These are phyloP conservation scores for Claviceps digitariae DNA, from an alignment of 2,329 filamentous ascomycete genomes.

Conservation along the genomic window DNA sequence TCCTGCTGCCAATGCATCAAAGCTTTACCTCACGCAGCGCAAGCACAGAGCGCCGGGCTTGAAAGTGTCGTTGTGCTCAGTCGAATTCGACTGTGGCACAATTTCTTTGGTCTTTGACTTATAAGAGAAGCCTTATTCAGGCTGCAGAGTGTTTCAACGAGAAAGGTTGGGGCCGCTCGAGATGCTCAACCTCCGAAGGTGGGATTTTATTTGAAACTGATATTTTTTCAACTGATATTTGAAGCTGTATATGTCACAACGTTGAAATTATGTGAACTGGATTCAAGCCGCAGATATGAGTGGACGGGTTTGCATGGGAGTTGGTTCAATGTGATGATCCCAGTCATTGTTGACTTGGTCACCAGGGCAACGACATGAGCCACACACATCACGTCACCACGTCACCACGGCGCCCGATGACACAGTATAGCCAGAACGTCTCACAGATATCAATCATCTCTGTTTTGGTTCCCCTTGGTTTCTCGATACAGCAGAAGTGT, in stretches of 20 bases:
- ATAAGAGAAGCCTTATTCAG: constrained; percentile 20
- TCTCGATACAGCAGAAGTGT: not conserved
- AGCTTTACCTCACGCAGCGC: constrained; percentile 65
- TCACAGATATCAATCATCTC: not conserved
- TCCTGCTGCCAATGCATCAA: not conserved
- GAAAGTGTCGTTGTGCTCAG: constrained; percentile 33
- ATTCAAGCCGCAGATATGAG: constrained; percentile 14
- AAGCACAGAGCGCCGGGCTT: constrained; percentile 70
- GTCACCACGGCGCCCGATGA: constrained; percentile 9
- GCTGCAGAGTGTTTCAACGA: constrained; percentile 10
- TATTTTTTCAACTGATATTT: not conserved
- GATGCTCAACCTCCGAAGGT: constrained; percentile 7
- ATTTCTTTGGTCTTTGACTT: constrained; percentile 5
- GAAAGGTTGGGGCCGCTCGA: constrained; percentile 10
- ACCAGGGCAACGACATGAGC: constrained; percentile 18
- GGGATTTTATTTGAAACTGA: constrained; percentile 5
- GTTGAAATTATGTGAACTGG: constrained; percentile 10
- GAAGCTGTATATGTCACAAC: constrained; percentile 5
- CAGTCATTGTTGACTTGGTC: constrained; percentile 19
- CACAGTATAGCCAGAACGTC: constrained; percentile 4
- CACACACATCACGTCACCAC: constrained; percentile 3
- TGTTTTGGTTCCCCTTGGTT: not conserved
- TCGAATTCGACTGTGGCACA: constrained; percentile 27
- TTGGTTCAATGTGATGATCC: constrained; percentile 12
- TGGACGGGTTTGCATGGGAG: constrained; percentile 1